Evolutionary conservation across 2,329 filamentous ascomycete species (phyloP), one percentile per base, ranked within the genome.

Genomic region (Aspergillus ibericus): DNA sequence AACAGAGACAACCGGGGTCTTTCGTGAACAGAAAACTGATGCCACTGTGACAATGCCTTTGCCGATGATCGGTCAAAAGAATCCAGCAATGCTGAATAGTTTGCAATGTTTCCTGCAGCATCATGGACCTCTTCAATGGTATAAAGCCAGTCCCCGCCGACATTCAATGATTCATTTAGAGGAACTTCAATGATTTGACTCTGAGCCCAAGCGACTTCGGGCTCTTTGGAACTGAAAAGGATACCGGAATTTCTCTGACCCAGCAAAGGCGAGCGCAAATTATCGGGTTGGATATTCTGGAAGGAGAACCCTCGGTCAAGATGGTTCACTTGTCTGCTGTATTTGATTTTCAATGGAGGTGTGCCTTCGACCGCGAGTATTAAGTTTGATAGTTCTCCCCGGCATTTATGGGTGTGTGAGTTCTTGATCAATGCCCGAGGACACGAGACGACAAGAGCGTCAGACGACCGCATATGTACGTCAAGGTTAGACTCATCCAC

Each of bases 401-500:
- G 86, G 74, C 95, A 99, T 68, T 90, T 89, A 63, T 90, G 83
- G 1, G 81, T 77, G 5, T 83, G 80, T 20, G 84, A 82, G 6
- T 86, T 81, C 61, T 86, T 86, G 27, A 98, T 87, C 53, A 82
- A 82, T 18, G 92, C 95, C 65, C 86, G 88, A 1, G 95, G 95
- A 72, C 95, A 99, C 27, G 85, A 81, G 12, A 96, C 92, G 50
- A 99, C 88, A 55, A 96, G 88, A 0, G 92, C 90, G 67, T 95
- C 91, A 50, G 88, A 88, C 53, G 82, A 83, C 40, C 85, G 82
- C 40, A 90, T 86, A 68, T 93, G 92, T 10, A 97, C 91, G 72
- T 98, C 92, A 32, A 99, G 84, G 74, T 96, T 96, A 59, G 96
- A 95, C 72, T 96, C 89, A 72, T 99, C 95, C 63, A 96, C 79